phyloP scores from a whole-genome alignment of 306 rosid genomes.

The Sechiopsis laciniata region DNA sequence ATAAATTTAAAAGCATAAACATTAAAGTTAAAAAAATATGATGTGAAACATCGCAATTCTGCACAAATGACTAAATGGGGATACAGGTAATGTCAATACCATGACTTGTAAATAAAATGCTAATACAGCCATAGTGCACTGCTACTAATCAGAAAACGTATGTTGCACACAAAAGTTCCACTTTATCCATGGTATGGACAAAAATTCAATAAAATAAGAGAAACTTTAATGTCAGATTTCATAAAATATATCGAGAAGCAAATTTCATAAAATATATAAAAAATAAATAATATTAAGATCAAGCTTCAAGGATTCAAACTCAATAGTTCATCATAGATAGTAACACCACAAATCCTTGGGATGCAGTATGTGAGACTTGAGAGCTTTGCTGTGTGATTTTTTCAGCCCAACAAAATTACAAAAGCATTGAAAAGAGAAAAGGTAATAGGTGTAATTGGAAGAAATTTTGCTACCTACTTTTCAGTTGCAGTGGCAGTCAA shows the following conservation, averaged over 20 bases:
- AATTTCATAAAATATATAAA: too few relatives aligned
- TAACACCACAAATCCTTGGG: neutral
- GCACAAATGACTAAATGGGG: neutral
- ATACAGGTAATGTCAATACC: neutral
- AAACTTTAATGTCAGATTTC: neutral
- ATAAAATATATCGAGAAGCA: neutral
- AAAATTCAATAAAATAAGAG: neutral
- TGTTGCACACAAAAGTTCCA: neutral
- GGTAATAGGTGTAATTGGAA: conserved; percentile 14
- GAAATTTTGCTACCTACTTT: conserved; percentile 46
- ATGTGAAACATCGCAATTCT: neutral
- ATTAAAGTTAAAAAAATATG: neutral
- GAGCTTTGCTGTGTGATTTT: neutral
- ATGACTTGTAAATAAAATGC: neutral
- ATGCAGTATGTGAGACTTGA: neutral
- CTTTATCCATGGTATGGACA: neutral
- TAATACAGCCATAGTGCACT: neutral
- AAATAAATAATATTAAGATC: neutral
- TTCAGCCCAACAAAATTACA: conserved; percentile 6
- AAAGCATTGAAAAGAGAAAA: neutral
- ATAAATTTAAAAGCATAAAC: conserved; percentile 14
- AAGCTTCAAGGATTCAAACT: neutral
- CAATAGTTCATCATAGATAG: neutral
- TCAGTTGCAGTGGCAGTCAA: conserved; percentile 89
- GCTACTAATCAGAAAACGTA: neutral